These are phyloP conservation scores for Astrothelium macrocarpum DNA, from an alignment of 495 filamentous ascomycete species.

Conservation along the genomic window DNA sequence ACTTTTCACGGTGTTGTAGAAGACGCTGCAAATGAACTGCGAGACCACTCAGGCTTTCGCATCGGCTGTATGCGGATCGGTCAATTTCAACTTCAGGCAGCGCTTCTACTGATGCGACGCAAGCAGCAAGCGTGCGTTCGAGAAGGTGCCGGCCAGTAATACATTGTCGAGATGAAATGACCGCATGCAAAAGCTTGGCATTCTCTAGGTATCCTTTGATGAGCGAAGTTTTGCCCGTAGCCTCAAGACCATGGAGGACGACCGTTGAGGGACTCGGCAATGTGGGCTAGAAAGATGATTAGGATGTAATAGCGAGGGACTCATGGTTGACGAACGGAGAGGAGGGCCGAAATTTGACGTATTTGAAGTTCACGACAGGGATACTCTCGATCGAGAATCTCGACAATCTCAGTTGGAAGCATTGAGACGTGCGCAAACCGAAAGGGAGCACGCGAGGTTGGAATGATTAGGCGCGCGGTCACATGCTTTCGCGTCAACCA, in stretches of 20 bases:
- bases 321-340: conserved; percentile 18
- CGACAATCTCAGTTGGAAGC: conserved; percentile 23
- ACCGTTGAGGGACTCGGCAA: conserved; percentile 47
- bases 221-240: conserved; percentile 82
- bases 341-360: conserved; percentile 25
- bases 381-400: conserved; percentile 20
- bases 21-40: conserved; percentile 56
- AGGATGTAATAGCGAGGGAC: background rate
- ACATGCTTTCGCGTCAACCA: conserved; percentile 13
- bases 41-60: conserved; percentile 68
- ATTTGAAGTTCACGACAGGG: conserved; percentile 32
- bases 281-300: conserved; percentile 27
- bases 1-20: conserved; percentile 40
- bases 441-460: background rate
- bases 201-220: conserved; percentile 50
- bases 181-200: conserved; percentile 50
- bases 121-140: conserved; percentile 47
- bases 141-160: conserved; percentile 84
- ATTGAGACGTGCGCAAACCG: conserved; percentile 12
- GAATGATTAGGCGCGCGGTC: conserved; percentile 4
- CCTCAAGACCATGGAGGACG: conserved; percentile 74
- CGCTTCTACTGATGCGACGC: conserved; percentile 17
- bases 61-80: conserved; percentile 44
- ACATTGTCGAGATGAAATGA: conserved; percentile 74
- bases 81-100: conserved; percentile 34